Evolutionary conservation across 352 stramenopile species (phyloP).

Genomic region (Globisporangium echinulatum): DNA sequence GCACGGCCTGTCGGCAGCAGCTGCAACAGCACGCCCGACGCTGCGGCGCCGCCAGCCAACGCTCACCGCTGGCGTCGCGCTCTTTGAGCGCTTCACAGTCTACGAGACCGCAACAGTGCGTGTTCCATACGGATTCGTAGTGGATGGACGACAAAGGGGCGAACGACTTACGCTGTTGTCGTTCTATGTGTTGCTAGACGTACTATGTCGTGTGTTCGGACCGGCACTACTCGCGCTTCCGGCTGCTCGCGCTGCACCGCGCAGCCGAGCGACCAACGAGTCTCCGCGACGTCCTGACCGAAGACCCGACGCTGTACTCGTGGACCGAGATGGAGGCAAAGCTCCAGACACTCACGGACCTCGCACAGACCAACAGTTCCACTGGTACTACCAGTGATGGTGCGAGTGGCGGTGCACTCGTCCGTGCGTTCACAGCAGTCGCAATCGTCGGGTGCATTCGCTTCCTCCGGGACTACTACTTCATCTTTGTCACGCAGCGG

Average conservation of each 20-base stretch:
- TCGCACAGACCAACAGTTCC: conserved; percentile 14
- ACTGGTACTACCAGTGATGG: no score
- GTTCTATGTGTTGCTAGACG: conserved; percentile 5
- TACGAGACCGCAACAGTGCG: conserved; percentile 60
- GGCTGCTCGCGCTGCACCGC: conserved; percentile 68
- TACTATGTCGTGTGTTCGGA: conserved; percentile 85
- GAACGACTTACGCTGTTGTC: no score
- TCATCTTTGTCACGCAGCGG: conserved; percentile 96
- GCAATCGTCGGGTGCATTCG: conserved; percentile 97
- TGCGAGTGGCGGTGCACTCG: conserved; percentile 25
- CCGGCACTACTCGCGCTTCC: conserved; percentile 75
- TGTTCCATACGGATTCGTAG: neutral
- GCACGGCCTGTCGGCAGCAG: conserved; percentile 5
- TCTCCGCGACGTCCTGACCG: conserved; percentile 50
- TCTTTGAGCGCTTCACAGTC: conserved; percentile 82
- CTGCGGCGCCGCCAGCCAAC: conserved; percentile 60
- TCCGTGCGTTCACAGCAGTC: conserved; percentile 87
- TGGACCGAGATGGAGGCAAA: conserved; percentile 80
- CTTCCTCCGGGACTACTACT: conserved; percentile 98
- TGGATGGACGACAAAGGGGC: no score
- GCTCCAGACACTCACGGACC: conserved; percentile 56
- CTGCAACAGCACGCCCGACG: conserved; percentile 17
- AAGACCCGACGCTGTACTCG: conserved; percentile 60
- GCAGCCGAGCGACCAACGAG: conserved; percentile 50
- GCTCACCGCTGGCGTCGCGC: conserved; percentile 47